Percentiles rank a stretch among this genome's conserved stretches.
phyloP scores from a whole-genome alignment of 1,139 yeast genomes.

The Zhuliangozyma parablackwelliae region DNA sequence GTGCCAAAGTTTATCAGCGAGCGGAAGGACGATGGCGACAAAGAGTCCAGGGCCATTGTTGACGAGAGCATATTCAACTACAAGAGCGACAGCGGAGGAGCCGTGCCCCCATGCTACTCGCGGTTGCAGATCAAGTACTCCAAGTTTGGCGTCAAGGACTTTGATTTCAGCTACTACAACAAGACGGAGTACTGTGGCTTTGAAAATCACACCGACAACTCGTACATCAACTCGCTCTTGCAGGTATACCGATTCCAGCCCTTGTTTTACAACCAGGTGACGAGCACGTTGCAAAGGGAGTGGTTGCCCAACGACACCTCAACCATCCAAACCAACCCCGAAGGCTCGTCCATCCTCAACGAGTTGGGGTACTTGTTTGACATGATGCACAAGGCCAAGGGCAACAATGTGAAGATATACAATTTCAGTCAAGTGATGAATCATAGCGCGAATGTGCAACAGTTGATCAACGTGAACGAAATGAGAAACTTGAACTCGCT shows the following conservation, averaged over 20 bases:
- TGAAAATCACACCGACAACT: conserved; percentile 79
- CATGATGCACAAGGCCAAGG: conserved; percentile 81
- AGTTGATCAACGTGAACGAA: conserved; percentile 51
- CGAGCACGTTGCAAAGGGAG: conserved; percentile 54
- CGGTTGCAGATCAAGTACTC: conserved; percentile 78
- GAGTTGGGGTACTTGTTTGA: conserved; percentile 89
- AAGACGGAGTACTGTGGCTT: conserved; percentile 75
- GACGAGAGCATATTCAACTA: conserved; percentile 28
- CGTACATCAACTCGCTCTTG: conserved; percentile 74
- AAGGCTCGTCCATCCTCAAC: conserved; percentile 56
- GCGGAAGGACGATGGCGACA: conserved; percentile 20
- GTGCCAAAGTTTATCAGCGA: conserved; percentile 75
- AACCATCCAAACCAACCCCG: conserved; percentile 30
- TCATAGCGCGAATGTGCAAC: conserved; percentile 44
- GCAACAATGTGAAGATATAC: conserved; percentile 65
- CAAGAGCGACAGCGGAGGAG: conserved; percentile 17
- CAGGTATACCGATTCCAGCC: conserved; percentile 83
- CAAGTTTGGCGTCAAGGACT: conserved; percentile 89
- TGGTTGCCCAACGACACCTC: conserved; percentile 44
- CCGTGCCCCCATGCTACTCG: conserved; percentile 67
- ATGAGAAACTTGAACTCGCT: conserved; percentile 31
- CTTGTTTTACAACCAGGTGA: conserved; percentile 60
- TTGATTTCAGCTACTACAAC: conserved; percentile 84
- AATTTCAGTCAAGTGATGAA: conserved; percentile 57
- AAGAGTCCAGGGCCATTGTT: conserved; percentile 8